These are phyloP conservation scores for Fusarium buharicum DNA, from an alignment of 2,329 filamentous ascomycete species.

Conservation along the genomic window DNA sequence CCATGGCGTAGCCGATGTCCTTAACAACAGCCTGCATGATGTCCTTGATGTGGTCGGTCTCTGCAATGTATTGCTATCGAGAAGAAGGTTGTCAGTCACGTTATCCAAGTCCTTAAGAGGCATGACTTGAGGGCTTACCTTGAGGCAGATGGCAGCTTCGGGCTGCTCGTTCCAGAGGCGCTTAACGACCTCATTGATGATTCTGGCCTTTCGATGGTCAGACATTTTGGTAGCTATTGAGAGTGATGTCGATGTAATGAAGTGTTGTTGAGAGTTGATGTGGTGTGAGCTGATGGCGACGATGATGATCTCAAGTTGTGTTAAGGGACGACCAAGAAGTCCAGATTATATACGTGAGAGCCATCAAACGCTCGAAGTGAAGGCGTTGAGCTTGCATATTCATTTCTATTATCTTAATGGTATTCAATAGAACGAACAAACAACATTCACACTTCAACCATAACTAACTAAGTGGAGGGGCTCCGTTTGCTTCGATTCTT, in stretches of 20 bases:
- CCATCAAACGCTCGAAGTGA: not conserved
- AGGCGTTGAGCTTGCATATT: not conserved
- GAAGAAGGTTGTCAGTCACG: not conserved
- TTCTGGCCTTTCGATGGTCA: not conserved
- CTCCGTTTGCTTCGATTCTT: conserved; percentile 2
- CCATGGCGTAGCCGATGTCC: conserved; percentile 24
- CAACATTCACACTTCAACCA: not conserved
- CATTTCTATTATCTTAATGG: not conserved
- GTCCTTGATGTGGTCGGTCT: conserved; percentile 31
- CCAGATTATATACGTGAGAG: not conserved
- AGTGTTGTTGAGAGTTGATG: not conserved
- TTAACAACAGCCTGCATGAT: conserved; percentile 31
- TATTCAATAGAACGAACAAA: not conserved
- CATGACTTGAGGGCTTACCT: conserved; percentile 1
- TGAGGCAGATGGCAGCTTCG: conserved; percentile 4
- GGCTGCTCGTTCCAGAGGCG: conserved; percentile 9
- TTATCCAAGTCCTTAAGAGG: not conserved
- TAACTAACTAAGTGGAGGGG: not conserved
- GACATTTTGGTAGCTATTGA: conserved; percentile 3
- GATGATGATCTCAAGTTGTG: conserved; percentile 4
- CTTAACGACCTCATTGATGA: conserved; percentile 16
- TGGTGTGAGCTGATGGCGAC: not conserved
- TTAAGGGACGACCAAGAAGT: not conserved
- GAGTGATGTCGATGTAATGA: not conserved
- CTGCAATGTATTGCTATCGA: conserved; percentile 23